These are phyloP conservation scores for Oemleria cerasiformis DNA, from an alignment of 306 rosid genomes.

Conservation along the genomic window DNA sequence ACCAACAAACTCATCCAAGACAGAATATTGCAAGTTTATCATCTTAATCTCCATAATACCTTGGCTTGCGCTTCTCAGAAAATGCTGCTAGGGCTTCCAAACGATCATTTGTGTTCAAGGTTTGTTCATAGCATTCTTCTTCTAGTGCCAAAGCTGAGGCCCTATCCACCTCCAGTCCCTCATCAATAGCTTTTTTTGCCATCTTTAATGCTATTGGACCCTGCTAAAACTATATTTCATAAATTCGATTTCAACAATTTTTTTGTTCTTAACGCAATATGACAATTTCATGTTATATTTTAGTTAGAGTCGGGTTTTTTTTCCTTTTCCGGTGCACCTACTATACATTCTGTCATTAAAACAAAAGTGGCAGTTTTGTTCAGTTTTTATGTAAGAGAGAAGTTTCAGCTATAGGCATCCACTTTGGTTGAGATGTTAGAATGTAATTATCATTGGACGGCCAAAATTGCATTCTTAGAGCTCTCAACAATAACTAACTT, in stretches of 20 bases:
- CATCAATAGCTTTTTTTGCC: conserved; percentile 79
- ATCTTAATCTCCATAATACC: conserved; percentile 54
- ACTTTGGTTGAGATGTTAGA: background rate
- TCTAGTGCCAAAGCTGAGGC: conserved; percentile 54
- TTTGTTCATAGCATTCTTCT: conserved; percentile 73
- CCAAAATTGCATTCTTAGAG: background rate
- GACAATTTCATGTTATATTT: background rate
- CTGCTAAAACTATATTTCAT: conserved; percentile 35
- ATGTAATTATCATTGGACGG: background rate
- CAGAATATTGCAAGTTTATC: conserved; percentile 9
- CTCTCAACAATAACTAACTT: background rate
- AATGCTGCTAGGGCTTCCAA: conserved; percentile 87
- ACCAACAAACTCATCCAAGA: background rate
- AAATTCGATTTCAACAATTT: background rate
- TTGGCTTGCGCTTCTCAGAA: conserved; percentile 89
- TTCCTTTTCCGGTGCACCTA: background rate
- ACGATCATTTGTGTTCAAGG: conserved; percentile 69
- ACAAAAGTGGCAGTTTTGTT: background rate
- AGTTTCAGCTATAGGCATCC: background rate
- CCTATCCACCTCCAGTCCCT: conserved; percentile 60
- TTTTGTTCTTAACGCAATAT: background rate
- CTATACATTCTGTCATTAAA: background rate
- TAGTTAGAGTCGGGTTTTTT: background rate
- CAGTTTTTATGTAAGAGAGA: background rate
- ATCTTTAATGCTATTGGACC: conserved; percentile 87